Evolutionary conservation across 2,329 filamentous ascomycete genomes (phyloP).

Genomic region (Claviceps quebecensis): DNA sequence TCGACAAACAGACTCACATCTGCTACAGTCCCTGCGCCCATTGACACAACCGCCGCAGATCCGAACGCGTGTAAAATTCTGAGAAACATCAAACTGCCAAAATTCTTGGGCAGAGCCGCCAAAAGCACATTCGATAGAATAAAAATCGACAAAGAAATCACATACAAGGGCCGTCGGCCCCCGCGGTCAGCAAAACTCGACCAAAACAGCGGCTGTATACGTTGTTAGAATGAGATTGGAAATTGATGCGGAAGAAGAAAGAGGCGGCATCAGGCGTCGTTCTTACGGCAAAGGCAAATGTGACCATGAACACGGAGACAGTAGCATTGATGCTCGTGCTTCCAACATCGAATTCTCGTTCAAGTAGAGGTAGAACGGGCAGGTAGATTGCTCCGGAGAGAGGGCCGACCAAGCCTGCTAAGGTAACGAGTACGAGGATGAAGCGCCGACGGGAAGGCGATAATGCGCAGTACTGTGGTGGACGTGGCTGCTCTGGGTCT

Average conservation of each 20-base stretch:
- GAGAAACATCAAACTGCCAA: slow-evolving; percentile 23
- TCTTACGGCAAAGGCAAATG: slow-evolving; percentile 25
- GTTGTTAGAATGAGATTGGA: background rate
- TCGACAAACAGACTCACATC: slow-evolving; percentile 14
- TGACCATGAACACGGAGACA: slow-evolving; percentile 29
- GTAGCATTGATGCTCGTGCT: slow-evolving; percentile 26
- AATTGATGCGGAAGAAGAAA: background rate
- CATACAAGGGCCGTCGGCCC: slow-evolving; percentile 26
- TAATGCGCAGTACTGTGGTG: slow-evolving; percentile 23
- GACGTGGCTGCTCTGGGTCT: slow-evolving; percentile 1
- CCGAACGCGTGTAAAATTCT: slow-evolving; percentile 28
- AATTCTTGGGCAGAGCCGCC: slow-evolving; percentile 23
- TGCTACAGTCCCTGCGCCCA: slow-evolving; percentile 28
- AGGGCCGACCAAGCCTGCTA: slow-evolving; percentile 28
- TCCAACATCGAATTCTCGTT: slow-evolving; percentile 22
- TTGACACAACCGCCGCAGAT: slow-evolving; percentile 25
- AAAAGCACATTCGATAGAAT: slow-evolving; percentile 24
- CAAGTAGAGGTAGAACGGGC: slow-evolving; percentile 23
- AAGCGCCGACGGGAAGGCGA: slow-evolving; percentile 20
- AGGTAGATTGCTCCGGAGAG: slow-evolving; percentile 30
- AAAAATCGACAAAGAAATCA: slow-evolving; percentile 24
- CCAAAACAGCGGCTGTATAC: slow-evolving; percentile 24
- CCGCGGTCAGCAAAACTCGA: slow-evolving; percentile 24
- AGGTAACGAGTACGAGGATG: slow-evolving; percentile 24
- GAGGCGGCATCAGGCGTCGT: background rate